These are phyloP conservation scores for Wickerhamiella spandovensis DNA, from an alignment of 805 yeast genomes.

Conservation along the genomic window DNA sequence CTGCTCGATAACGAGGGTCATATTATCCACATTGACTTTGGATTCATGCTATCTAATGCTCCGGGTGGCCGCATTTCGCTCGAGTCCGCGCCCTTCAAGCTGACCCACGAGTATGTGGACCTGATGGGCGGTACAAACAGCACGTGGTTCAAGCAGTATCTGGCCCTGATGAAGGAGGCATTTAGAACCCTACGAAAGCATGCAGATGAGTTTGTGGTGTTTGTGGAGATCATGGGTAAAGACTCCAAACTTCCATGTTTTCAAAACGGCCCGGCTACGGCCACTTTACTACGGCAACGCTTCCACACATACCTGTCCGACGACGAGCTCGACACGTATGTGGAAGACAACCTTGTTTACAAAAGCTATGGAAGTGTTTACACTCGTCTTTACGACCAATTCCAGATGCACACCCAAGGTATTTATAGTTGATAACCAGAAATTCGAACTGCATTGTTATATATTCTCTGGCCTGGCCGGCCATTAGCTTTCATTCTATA, in stretches of 20 bases:
- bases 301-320: conserved; percentile 67
- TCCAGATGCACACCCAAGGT: conserved; percentile 89
- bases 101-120: conserved; percentile 81
- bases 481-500: no score
- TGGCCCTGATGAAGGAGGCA: conserved; percentile 50
- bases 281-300: conserved; percentile 65
- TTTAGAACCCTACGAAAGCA: conserved; percentile 62
- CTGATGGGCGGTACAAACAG: conserved; percentile 69
- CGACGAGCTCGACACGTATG: conserved; percentile 58
- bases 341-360: conserved; percentile 60
- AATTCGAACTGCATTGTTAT: not conserved
- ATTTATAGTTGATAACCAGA: conserved; percentile 36
- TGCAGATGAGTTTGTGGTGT: conserved; percentile 57
- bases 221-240: conserved; percentile 89
- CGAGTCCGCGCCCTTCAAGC: conserved; percentile 94
- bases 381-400: conserved; percentile 88
- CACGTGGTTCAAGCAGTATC: conserved; percentile 46
- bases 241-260: conserved; percentile 88
- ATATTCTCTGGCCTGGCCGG: no score
- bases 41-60: conserved; percentile 79
- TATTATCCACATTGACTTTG: conserved; percentile 82
- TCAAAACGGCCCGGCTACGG: conserved; percentile 73
- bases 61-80: conserved; percentile 90
- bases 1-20: conserved; percentile 95
- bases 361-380: conserved; percentile 79